phyloP scores from a whole-genome alignment of 2,329 filamentous ascomycete species.

The Hypoxylon sp. region DNA sequence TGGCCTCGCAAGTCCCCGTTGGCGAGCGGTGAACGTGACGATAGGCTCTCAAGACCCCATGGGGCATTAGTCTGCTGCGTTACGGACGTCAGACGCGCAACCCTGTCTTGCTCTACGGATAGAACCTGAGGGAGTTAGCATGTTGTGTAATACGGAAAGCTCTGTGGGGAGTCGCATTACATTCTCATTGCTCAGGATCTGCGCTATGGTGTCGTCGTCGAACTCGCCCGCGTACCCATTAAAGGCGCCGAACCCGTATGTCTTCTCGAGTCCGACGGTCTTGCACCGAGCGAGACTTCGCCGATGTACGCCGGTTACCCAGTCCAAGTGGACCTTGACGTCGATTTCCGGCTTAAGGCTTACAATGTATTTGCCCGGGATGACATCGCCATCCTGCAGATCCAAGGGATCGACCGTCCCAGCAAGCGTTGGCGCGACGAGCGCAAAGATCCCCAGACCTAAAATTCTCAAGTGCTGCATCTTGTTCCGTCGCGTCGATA shows the following conservation, averaged over 20 bases:
- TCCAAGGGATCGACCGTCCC: conserved; percentile 8
- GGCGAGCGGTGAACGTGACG: conserved; percentile 46
- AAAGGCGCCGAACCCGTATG: conserved; percentile 28
- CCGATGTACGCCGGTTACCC: conserved; percentile 29
- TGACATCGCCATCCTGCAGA: conserved; percentile 27
- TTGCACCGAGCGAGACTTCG: conserved; percentile 27
- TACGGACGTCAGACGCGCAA: conserved; percentile 44
- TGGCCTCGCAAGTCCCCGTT: conserved; percentile 29
- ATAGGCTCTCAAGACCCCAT: conserved; percentile 42
- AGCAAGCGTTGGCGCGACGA: conserved; percentile 21
- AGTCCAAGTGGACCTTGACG: conserved; percentile 23
- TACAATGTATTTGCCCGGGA: conserved; percentile 39
- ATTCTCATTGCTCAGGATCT: conserved; percentile 27
- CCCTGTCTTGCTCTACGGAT: conserved; percentile 32
- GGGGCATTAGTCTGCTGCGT: conserved; percentile 49
- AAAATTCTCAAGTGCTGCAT: conserved; percentile 23
- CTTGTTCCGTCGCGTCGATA: conserved; percentile 20
- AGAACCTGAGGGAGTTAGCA: conserved; percentile 27
- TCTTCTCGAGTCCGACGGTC: conserved; percentile 30
- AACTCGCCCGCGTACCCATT: conserved; percentile 40
- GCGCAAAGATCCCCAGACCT: conserved; percentile 20
- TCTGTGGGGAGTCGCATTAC: conserved; percentile 5
- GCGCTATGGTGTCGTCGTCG: conserved; percentile 31
- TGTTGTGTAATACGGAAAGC: neutral
- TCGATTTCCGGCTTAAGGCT: conserved; percentile 37